Conservation (phyloP, 768 basidiomycete species). For the Mycena galopus region DNA sequence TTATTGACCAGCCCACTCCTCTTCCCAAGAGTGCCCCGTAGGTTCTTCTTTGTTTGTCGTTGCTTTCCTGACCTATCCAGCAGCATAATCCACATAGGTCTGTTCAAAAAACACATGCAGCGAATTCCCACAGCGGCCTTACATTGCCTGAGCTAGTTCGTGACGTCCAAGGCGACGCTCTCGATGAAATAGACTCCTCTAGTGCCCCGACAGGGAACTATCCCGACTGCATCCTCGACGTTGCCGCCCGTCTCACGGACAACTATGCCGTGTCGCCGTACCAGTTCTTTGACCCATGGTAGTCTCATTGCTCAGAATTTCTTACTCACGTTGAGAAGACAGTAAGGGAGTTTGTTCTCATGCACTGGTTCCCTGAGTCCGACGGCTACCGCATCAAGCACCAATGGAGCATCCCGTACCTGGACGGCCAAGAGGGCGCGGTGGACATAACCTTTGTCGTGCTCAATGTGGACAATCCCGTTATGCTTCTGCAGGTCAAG, state of each 20-base stretch:
- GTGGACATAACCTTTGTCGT: slow-evolving; percentile 31
- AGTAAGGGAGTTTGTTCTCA: slow-evolving; percentile 33
- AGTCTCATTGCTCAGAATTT: no score
- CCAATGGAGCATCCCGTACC: slow-evolving; percentile 34
- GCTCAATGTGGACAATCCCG: slow-evolving; percentile 12
- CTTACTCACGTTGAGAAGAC: no score
- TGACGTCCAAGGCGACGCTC: slow-evolving; percentile 26
- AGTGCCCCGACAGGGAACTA: slow-evolving; percentile 25
- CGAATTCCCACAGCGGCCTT: no score
- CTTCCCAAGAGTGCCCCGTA: background rate
- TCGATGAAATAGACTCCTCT: slow-evolving; percentile 29
- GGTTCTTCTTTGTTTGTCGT: background rate
- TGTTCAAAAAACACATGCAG: background rate
- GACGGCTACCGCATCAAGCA: slow-evolving; percentile 30
- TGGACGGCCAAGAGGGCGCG: slow-evolving; percentile 22
- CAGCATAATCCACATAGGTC: slow-evolving; percentile 25
- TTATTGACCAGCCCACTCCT: background rate
- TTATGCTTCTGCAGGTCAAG: slow-evolving; percentile 36
- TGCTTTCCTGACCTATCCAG: background rate
- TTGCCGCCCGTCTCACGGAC: slow-evolving; percentile 31
- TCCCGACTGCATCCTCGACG: slow-evolving; percentile 29
- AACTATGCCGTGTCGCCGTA: slow-evolving; percentile 12
- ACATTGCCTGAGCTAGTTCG: slow-evolving; percentile 17
- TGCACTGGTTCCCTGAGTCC: slow-evolving; percentile 32
- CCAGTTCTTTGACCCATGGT: slow-evolving; percentile 35